Base-by-base conservation (phyloP, 2,329 filamentous ascomycete species). In the Aspergillus piperis region DNA sequence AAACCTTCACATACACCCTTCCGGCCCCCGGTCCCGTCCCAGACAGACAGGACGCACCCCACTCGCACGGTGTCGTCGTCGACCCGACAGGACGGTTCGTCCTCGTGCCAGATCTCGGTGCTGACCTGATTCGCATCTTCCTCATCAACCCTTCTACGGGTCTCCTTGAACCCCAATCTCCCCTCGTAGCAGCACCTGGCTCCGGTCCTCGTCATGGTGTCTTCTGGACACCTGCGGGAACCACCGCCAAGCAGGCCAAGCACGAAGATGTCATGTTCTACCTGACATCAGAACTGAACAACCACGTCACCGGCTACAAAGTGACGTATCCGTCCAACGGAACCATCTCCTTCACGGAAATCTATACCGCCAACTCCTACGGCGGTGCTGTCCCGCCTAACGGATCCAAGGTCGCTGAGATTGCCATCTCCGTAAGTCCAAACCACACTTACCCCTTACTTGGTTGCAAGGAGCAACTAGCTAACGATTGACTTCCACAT, bases 51-150 rank as follows among this genome's bases (percentile, higher is more conserved):
- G 80, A 85, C 59, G 79, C 77, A 5, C 77, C 84, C 5, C 84
- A 86, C 65, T 84, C 83, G 7, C 84, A 86, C 71, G 78, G 82
- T 17, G 79, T 78, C 5, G 77, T 83, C 3, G 38, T 66, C 19
- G 65, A 67, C 48, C 65, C 65, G 4, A 65, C 71, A 77, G 10
- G 83, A 83, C 62, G 82, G 80, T 85, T 79, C 67, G 66, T 86
- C 21, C 70, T 86, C 1, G 76, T 79, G 7, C 79, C 82, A 1
- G 84, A 86, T 63, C 77, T 86, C 2, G 84, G 84, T 36, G 81
- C 83, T 5, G 84, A 86, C 65, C 67, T 83, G 21, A 75, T 85
- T 56, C 83, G 83, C 59, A 79, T 86, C 65, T 84, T 83, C 74
- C 75, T 74, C 68, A 81, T 86, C 66, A 75, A 83, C 64, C 64